Conservation (phyloP, 2,329 filamentous ascomycete species). For the Colletotrichum costaricense region DNA sequence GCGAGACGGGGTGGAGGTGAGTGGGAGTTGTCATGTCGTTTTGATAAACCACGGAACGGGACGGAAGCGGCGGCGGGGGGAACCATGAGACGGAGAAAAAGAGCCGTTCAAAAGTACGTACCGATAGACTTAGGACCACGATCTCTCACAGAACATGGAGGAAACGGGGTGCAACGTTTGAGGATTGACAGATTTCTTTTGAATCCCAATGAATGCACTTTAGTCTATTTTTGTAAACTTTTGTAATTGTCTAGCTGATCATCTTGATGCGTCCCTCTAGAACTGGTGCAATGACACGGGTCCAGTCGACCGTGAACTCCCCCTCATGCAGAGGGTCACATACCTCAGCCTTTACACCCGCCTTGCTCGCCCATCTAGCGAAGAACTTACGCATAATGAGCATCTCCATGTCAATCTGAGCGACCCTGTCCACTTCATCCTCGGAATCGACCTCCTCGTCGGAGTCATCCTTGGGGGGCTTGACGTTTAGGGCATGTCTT, state of each 20-base stretch:
- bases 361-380: constrained; percentile 77
- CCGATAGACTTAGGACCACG: no score
- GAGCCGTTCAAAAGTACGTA: no score
- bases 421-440: constrained; percentile 52
- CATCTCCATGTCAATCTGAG: constrained; percentile 65
- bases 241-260: constrained; percentile 40
- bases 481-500: constrained; percentile 47
- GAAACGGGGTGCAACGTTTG: no score
- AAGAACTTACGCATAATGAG: constrained; percentile 76
- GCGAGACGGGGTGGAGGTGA: no score
- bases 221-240: background rate
- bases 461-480: constrained; percentile 53
- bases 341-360: constrained; percentile 67
- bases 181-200: background rate
- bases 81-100: no score
- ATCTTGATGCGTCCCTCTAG: constrained; percentile 80
- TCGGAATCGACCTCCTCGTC: constrained; percentile 50
- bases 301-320: constrained; percentile 78
- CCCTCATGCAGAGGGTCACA: constrained; percentile 68
- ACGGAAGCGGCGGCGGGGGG: no score
- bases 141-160: no score
- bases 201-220: background rate
- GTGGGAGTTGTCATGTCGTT: no score
- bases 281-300: constrained; percentile 80
- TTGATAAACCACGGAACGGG: no score